Conservation (phyloP, 208 protist genomes). For the Trypanosoma rangeli region DNA sequence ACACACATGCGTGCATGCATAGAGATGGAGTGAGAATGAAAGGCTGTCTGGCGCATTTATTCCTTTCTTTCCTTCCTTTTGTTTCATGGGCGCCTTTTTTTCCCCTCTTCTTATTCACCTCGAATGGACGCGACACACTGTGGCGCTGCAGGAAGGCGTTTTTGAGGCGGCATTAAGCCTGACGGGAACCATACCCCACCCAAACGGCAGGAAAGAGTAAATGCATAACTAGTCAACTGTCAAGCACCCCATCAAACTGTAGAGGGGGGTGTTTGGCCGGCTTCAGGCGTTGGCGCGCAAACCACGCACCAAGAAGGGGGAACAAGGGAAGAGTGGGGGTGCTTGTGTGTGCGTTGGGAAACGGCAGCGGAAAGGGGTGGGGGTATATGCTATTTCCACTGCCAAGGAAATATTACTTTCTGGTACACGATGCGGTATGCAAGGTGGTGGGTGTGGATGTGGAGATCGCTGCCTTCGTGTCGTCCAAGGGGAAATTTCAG, state of each 20-base stretch:
- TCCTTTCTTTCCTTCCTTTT: not conserved
- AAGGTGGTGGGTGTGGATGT: constrained; percentile 40
- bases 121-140: not conserved
- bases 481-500: constrained; percentile 61
- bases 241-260: not conserved
- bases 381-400: constrained; percentile 28
- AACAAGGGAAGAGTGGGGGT: not conserved
- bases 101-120: constrained; percentile 21
- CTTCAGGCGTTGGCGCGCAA: not conserved
- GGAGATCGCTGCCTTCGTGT: constrained; percentile 77
- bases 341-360: not conserved
- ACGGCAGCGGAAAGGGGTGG: constrained; percentile 1
- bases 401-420: constrained; percentile 72
- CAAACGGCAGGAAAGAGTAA: not conserved
- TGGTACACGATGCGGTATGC: constrained; percentile 76
- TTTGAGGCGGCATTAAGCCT: not conserved
- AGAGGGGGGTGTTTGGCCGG: not conserved
- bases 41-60: not conserved
- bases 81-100: constrained; percentile 9
- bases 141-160: not conserved
- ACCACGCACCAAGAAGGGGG: not conserved
- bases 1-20: not conserved
- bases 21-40: not conserved
- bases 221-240: not conserved
- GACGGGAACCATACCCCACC: not conserved